Conservation (phyloP, 768 basidiomycete genomes). For the Amanita brunnescens region DNA sequence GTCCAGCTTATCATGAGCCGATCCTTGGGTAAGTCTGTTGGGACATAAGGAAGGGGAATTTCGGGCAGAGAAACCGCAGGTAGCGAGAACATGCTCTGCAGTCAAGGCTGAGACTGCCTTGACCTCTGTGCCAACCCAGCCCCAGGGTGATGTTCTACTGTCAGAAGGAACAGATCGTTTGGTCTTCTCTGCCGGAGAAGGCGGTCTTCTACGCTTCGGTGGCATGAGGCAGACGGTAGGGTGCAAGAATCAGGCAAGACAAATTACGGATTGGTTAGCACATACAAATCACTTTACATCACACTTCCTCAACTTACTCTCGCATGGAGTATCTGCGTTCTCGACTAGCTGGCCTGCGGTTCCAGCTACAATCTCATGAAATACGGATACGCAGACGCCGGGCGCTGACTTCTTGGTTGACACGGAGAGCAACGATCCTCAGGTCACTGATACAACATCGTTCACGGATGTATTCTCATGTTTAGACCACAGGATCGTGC, state of each 20-base stretch:
- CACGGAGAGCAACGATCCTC: constrained; percentile 25
- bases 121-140: constrained; percentile 71
- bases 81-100: constrained; percentile 50
- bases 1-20: constrained; percentile 33
- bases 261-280: background rate
- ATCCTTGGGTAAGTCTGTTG: constrained; percentile 37
- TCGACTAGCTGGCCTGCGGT: background rate
- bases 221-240: constrained; percentile 30
- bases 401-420: constrained; percentile 25
- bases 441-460: constrained; percentile 21
- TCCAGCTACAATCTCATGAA: constrained; percentile 19
- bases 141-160: constrained; percentile 50
- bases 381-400: constrained; percentile 39
- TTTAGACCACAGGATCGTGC: constrained; percentile 33
- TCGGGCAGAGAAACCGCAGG: constrained; percentile 56
- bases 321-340: background rate
- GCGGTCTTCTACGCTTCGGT: constrained; percentile 49
- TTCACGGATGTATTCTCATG: background rate
- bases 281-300: constrained; percentile 1
- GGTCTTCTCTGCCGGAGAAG: constrained; percentile 52
- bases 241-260: constrained; percentile 8
- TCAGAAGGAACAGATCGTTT: constrained; percentile 47
- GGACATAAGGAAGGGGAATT: constrained; percentile 46
- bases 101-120: constrained; percentile 50
- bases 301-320: background rate